Conservation (phyloP, 176 grass and related monocot species). For the Urochloa ruziziensis region DNA sequence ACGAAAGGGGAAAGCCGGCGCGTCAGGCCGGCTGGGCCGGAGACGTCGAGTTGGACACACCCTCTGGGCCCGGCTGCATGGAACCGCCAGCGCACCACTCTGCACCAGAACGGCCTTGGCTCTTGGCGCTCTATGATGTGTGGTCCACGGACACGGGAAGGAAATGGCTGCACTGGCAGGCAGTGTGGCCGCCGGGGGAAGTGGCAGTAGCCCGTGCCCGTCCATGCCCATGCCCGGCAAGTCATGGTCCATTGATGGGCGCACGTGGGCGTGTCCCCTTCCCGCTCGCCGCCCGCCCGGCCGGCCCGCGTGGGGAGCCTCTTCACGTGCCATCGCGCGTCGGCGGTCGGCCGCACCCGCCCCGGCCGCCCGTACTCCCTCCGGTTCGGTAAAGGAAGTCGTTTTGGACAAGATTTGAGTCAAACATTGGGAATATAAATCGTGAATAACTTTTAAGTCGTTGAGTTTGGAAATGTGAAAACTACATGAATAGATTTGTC, state of each 20-base stretch:
- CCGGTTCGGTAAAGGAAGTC: too few species aligned
- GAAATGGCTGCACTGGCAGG: background rate
- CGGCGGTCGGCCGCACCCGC: slow-evolving; percentile 19
- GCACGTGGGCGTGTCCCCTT: slow-evolving; percentile 18
- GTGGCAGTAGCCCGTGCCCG: background rate
- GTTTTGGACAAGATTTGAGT: too few species aligned
- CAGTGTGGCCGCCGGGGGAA: background rate
- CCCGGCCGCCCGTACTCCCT: too few species aligned
- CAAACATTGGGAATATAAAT: too few species aligned
- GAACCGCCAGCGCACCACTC: background rate
- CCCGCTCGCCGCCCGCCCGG: background rate
- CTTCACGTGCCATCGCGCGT: slow-evolving; percentile 20
- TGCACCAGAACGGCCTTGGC: background rate
- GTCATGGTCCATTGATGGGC: slow-evolving; percentile 9
- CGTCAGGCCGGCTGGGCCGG: background rate
- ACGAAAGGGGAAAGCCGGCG: background rate
- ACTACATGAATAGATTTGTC: too few species aligned
- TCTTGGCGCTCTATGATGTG: background rate
- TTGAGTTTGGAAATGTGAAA: too few species aligned
- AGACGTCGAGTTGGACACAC: background rate
- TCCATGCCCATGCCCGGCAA: background rate
- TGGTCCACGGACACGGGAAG: background rate
- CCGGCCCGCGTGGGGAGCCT: background rate
- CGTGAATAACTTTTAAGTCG: too few species aligned
- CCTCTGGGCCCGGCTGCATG: background rate